Evolutionary conservation across 768 basidiomycete species (phyloP).

Genomic region (Hortiboletus flavorubellus): DNA sequence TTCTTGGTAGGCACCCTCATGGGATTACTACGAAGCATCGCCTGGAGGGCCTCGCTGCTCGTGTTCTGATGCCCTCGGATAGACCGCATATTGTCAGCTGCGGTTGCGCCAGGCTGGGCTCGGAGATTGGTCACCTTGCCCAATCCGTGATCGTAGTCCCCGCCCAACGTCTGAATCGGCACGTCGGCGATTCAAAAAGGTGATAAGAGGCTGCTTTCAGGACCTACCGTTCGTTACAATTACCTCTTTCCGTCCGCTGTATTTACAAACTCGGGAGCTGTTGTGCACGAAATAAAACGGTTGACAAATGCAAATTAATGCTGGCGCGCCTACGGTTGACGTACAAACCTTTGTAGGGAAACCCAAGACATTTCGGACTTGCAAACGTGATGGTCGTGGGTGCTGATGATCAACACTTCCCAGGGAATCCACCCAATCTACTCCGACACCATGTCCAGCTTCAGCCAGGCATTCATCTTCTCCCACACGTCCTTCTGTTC

Average conservation of each 20-base stretch:
- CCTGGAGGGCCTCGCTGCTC: neutral
- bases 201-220: neutral
- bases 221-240: neutral
- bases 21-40: neutral
- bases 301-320: neutral
- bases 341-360: neutral
- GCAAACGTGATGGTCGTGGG: neutral
- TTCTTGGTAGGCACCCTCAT: neutral
- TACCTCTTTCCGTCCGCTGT: neutral
- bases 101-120: neutral
- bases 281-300: neutral
- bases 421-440: neutral
- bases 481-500: constrained; percentile 61
- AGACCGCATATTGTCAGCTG: neutral
- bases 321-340: constrained; percentile 2
- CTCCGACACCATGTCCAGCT: constrained; percentile 7
- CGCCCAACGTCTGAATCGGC: neutral
- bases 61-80: neutral
- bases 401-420: neutral
- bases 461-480: constrained; percentile 58
- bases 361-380: neutral
- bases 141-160: neutral
- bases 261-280: neutral
- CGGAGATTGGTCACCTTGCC: neutral
- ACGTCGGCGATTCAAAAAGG: neutral